Conservation (phyloP, 2,329 filamentous ascomycete genomes). For the Arthrinium puccinioides region DNA sequence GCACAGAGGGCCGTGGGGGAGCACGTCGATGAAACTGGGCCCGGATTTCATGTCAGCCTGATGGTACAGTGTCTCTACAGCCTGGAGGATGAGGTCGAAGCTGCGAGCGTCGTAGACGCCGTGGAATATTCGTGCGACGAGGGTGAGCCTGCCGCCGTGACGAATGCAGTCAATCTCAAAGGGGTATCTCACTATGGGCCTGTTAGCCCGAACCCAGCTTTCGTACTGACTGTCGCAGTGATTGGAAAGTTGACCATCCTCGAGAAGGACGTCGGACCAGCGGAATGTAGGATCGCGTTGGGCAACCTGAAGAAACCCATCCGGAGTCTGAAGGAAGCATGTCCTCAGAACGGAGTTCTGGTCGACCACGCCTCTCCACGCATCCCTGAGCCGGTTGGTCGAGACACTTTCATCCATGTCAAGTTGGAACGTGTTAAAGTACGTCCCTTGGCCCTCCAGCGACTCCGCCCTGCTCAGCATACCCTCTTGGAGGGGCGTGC, state of each 20-base stretch:
- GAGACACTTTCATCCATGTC: slow-evolving; percentile 38
- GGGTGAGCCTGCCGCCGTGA: slow-evolving; percentile 17
- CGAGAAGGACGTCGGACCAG: slow-evolving; percentile 33
- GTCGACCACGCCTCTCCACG: slow-evolving; percentile 49
- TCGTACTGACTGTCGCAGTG: slow-evolving; percentile 28
- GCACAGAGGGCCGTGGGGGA: slow-evolving; percentile 63
- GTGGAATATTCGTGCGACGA: slow-evolving; percentile 73
- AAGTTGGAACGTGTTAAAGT: slow-evolving; percentile 72
- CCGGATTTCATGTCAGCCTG: slow-evolving; percentile 19
- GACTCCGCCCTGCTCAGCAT: slow-evolving; percentile 67
- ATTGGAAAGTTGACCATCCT: slow-evolving; percentile 20
- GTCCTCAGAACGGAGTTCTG: slow-evolving; percentile 62
- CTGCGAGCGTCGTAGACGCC: slow-evolving; percentile 82
- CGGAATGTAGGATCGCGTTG: slow-evolving; percentile 32
- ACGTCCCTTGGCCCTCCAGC: slow-evolving; percentile 47
- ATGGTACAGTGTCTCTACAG: slow-evolving; percentile 47
- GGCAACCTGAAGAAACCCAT: slow-evolving; percentile 72
- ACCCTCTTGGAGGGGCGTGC: slow-evolving; percentile 79
- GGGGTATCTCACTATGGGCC: slow-evolving; percentile 38
- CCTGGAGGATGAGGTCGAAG: slow-evolving; percentile 57
- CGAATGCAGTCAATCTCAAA: slow-evolving; percentile 40
- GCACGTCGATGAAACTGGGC: slow-evolving; percentile 56
- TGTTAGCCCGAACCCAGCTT: slow-evolving; percentile 49
- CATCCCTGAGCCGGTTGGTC: slow-evolving; percentile 37
- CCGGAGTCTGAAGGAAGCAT: slow-evolving; percentile 62